phyloP scores from a whole-genome alignment of 1,284 basidiomycete genomes.

The Naganishia cerealis region DNA sequence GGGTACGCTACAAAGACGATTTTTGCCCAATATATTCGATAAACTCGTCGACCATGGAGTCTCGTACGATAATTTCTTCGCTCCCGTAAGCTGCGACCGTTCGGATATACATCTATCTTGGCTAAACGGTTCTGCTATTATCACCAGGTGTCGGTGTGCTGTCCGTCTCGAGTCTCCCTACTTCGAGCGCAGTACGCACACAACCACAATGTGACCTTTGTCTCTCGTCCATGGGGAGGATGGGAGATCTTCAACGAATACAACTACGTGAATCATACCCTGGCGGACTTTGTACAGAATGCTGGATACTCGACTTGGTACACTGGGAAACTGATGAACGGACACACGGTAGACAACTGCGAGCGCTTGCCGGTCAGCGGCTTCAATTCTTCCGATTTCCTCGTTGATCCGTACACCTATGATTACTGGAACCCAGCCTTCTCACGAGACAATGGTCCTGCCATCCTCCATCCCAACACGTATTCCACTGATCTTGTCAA shows the following conservation, averaged over 20 bases:
- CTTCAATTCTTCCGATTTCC: slow-evolving; percentile 39
- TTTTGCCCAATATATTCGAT: slow-evolving; percentile 37
- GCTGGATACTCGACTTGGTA: slow-evolving; percentile 46
- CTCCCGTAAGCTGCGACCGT: slow-evolving; percentile 32
- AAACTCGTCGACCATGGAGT: slow-evolving; percentile 39
- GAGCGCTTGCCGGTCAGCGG: slow-evolving; percentile 36
- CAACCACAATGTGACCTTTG: slow-evolving; percentile 46
- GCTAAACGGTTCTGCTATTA: not conserved
- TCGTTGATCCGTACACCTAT: slow-evolving; percentile 48
- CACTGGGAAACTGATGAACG: slow-evolving; percentile 48
- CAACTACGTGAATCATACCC: slow-evolving; percentile 41
- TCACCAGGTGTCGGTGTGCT: slow-evolving; percentile 39
- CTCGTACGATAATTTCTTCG: slow-evolving; percentile 41
- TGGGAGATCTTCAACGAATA: slow-evolving; percentile 44
- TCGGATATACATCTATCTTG: not conserved
- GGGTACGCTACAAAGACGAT: slow-evolving; percentile 32
- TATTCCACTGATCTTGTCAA: slow-evolving; percentile 45
- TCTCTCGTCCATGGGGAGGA: slow-evolving; percentile 41
- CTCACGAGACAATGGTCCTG: slow-evolving; percentile 38
- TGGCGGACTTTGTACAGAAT: slow-evolving; percentile 43
- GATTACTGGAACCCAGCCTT: slow-evolving; percentile 43
- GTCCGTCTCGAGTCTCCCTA: slow-evolving; percentile 42
- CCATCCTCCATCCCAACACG: slow-evolving; percentile 36
- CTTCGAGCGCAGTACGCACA: slow-evolving; percentile 44
- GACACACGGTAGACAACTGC: slow-evolving; percentile 40